Conservation (phyloP, 768 basidiomycete species). For the Amanita pseudoporphyria region DNA sequence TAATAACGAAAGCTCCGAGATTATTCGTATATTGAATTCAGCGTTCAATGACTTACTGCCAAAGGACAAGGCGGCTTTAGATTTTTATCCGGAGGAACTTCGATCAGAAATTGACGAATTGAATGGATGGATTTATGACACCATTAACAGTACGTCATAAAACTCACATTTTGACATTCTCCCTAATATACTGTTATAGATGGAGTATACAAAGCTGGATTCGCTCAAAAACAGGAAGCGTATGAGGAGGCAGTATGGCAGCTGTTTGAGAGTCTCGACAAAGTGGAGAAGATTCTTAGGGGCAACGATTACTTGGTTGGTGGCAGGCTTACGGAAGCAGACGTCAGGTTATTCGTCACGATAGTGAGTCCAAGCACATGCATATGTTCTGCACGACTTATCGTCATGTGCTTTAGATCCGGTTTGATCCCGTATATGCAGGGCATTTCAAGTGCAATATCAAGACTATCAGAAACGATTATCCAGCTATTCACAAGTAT, state of each 20-base stretch:
- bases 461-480: slow-evolving; percentile 75
- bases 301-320: slow-evolving; percentile 83
- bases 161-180: background rate
- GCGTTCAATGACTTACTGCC: slow-evolving; percentile 71
- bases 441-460: slow-evolving; percentile 94
- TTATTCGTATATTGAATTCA: slow-evolving; percentile 88
- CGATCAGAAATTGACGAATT: slow-evolving; percentile 72
- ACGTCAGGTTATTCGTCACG: slow-evolving; percentile 87
- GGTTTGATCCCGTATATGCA: slow-evolving; percentile 86
- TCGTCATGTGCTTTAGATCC: slow-evolving; percentile 36
- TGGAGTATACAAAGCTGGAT: slow-evolving; percentile 85
- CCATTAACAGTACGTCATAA: slow-evolving; percentile 61
- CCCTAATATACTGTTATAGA: slow-evolving; percentile 30
- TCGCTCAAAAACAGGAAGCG: slow-evolving; percentile 71
- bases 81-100: slow-evolving; percentile 71
- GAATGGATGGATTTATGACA: slow-evolving; percentile 81
- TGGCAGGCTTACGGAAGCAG: slow-evolving; percentile 74
- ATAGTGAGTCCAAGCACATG: slow-evolving; percentile 42
- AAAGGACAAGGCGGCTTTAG: slow-evolving; percentile 49
- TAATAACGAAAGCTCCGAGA: slow-evolving; percentile 93
- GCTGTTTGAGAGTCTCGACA: slow-evolving; percentile 74
- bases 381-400: background rate
- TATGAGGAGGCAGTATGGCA: slow-evolving; percentile 70
- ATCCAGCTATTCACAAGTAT: slow-evolving; percentile 69
- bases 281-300: slow-evolving; percentile 64